These are phyloP conservation scores for Seminavis robusta DNA, from an alignment of 108 stramenopile genomes.

Conservation along the genomic window DNA sequence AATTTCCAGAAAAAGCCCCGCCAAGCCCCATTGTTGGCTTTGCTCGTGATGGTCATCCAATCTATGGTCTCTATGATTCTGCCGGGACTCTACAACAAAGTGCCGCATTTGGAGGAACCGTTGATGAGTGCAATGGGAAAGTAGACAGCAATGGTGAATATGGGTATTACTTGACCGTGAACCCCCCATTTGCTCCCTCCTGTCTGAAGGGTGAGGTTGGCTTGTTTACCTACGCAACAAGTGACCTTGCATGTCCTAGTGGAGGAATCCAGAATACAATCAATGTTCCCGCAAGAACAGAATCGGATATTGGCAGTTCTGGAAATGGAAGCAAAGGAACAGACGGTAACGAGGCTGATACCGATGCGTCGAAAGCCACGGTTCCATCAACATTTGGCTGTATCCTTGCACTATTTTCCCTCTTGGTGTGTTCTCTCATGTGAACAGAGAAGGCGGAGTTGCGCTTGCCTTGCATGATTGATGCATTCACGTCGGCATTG, in stretches of 20 bases:
- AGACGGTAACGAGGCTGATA: too few species aligned
- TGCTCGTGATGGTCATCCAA: conserved; percentile 29
- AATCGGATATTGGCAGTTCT: too few species aligned
- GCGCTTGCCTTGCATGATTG: too few species aligned
- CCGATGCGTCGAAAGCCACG: too few species aligned
- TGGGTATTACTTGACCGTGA: conserved; percentile 19
- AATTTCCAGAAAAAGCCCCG: neutral
- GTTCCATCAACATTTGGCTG: too few species aligned
- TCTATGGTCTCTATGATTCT: conserved; percentile 25
- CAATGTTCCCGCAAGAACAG: too few species aligned
- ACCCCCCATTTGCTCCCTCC: conserved; percentile 26
- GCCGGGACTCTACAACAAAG: neutral
- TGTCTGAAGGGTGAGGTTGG: conserved; percentile 17
- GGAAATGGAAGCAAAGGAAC: too few species aligned
- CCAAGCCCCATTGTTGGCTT: conserved; percentile 28
- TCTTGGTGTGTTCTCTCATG: too few species aligned
- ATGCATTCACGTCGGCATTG: too few species aligned
- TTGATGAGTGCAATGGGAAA: conserved; percentile 29
- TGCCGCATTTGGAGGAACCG: neutral
- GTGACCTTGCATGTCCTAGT: neutral
- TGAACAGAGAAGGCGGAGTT: too few species aligned
- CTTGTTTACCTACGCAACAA: neutral
- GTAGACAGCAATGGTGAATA: conserved; percentile 10
- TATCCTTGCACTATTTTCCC: too few species aligned
- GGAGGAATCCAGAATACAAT: conserved; percentile 7